Evolutionary conservation across 148 eudicot species (phyloP).

Genomic region (Camellia lanceoleosa): DNA sequence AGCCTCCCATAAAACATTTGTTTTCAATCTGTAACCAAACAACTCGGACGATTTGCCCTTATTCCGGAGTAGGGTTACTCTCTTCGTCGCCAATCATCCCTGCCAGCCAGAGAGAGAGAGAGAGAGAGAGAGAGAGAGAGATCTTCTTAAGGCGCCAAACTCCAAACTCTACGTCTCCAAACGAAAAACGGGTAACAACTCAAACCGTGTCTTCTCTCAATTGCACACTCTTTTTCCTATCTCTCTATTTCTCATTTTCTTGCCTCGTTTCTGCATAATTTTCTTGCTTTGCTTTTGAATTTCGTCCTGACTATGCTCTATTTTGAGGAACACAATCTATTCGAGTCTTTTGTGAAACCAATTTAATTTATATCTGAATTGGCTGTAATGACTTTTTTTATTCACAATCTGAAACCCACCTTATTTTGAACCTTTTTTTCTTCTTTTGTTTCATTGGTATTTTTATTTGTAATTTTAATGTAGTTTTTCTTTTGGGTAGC

Average conservation of each 20-base stretch:
- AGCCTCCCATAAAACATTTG: too few species aligned
- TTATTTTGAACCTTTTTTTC: background rate
- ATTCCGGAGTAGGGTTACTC: conserved; percentile 37
- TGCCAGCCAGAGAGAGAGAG: background rate
- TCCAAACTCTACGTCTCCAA: conserved; percentile 2
- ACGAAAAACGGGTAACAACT: background rate
- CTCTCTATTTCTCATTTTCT: background rate
- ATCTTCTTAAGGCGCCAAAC: conserved; percentile 22
- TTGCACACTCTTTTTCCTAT: background rate
- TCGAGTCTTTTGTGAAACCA: background rate
- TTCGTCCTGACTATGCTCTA: background rate
- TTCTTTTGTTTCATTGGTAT: background rate
- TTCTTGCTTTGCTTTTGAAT: background rate
- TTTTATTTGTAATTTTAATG: background rate
- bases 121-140: background rate
- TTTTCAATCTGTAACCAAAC: conserved; percentile 23
- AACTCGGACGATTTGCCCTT: conserved; percentile 12
- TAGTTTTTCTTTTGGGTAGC: background rate
- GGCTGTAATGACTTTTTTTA: background rate
- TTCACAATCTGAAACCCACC: background rate
- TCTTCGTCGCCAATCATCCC: conserved; percentile 27
- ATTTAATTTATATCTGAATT: background rate
- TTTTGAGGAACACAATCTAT: background rate
- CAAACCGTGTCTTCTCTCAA: background rate
- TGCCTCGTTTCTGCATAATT: background rate